Base-by-base conservation (phyloP, 2,329 filamentous ascomycete species). In the Pseudogymnoascus sp. region DNA sequence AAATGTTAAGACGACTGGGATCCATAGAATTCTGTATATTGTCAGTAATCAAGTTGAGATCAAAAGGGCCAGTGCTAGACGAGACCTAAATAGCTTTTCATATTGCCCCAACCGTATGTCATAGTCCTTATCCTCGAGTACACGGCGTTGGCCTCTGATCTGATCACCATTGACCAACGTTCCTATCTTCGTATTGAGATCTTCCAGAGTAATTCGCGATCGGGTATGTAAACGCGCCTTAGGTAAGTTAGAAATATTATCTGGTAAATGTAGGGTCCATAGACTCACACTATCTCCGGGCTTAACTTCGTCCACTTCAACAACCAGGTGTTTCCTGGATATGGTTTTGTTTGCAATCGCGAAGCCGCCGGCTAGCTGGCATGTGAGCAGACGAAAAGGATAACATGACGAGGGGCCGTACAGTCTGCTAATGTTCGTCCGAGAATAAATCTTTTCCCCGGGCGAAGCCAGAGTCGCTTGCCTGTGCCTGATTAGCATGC, bases 271-370 rank as follows among this genome's bases (percentile, higher is more conserved):
- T 9, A 50, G n/a, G 29, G 36, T n/a, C 7, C 11, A 35, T n/a
- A 15, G 44, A 71, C 81, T 64, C 78, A 89, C 86, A 60, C 85
- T 89, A 70, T 90, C 84, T 57, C 84, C 87, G 11, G 85, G 76
- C 40, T 78, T 75, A 37, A 93, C 87, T 0, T 76, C 68, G 54
- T 81, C 84, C 5, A 97, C 84, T 41, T 85, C 81, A 59, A 99
- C 86, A 33, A 86, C 86, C 66, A 97, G 77, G 74, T 99, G 94
- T 70, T 94, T 90, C 62, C 93, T 83, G 33, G 94, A 99, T 58
- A 99, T 89, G 1, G 87, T 88, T 69, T 89, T 90, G 69, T 94
- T 83, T 5, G 87, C 83, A 66, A 96, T 89, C 24, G 83, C 85
- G 66, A 89, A 76, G 68, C 82, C 84, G 2, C 84, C 84, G 61